Evolutionary conservation across 768 basidiomycete species (phyloP).

Genomic region (Amanita muscaria): DNA sequence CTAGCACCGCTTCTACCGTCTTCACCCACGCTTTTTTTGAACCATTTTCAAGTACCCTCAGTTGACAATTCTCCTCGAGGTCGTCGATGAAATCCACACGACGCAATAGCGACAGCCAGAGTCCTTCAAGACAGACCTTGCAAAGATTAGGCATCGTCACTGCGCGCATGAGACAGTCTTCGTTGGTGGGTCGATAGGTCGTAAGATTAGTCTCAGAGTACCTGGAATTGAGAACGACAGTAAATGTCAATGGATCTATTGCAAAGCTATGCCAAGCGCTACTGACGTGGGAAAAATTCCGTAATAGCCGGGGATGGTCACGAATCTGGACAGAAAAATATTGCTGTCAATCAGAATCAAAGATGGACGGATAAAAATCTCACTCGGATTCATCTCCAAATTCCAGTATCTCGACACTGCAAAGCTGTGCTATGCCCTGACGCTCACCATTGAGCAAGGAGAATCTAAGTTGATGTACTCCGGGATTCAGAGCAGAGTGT

Average conservation of each 20-base stretch:
- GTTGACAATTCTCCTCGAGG: slow-evolving; percentile 32
- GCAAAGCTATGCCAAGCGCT: background rate
- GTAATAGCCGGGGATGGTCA: slow-evolving; percentile 46
- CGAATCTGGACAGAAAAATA: slow-evolving; percentile 38
- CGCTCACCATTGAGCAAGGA: slow-evolving; percentile 36
- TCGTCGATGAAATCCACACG: slow-evolving; percentile 56
- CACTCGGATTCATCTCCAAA: slow-evolving; percentile 59
- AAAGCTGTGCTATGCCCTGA: slow-evolving; percentile 60
- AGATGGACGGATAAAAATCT: slow-evolving; percentile 15
- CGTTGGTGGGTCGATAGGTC: slow-evolving; percentile 73
- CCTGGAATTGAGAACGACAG: slow-evolving; percentile 23
- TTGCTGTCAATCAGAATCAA: background rate
- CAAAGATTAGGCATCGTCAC: slow-evolving; percentile 68
- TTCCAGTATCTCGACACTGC: slow-evolving; percentile 67
- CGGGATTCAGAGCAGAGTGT: slow-evolving; percentile 31
- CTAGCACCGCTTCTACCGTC: slow-evolving; percentile 38
- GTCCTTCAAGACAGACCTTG: slow-evolving; percentile 61
- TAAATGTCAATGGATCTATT: background rate
- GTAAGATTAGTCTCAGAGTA: slow-evolving; percentile 58
- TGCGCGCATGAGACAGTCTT: slow-evolving; percentile 74
- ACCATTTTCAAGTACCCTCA: background rate
- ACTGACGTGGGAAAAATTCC: slow-evolving; percentile 68
- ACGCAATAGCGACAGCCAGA: slow-evolving; percentile 59
- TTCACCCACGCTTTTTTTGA: slow-evolving; percentile 16
- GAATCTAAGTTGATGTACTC: slow-evolving; percentile 54